A percentile compares a stretch with the other conserved stretches of the same genome.
phyloP scores from a whole-genome alignment of 352 stramenopile species.

The Phytophthora pluvialis region DNA sequence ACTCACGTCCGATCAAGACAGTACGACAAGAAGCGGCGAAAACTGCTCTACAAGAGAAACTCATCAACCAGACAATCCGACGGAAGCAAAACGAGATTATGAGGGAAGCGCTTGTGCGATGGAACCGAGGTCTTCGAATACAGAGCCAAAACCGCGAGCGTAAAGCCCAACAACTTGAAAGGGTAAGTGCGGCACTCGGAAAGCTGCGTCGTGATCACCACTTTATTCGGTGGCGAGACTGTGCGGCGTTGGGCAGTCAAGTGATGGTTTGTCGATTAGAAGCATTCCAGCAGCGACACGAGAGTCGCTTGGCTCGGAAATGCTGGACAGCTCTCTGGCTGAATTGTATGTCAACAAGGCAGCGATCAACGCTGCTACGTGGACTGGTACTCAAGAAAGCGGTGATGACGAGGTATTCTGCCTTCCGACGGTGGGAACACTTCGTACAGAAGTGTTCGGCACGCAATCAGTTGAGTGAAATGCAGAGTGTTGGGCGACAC shows the following conservation, averaged over 20 bases:
- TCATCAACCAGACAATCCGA: conserved; percentile 62
- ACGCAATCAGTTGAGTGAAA: conserved; percentile 7
- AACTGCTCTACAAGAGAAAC: conserved; percentile 58
- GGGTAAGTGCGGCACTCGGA: conserved; percentile 26
- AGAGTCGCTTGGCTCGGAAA: conserved; percentile 19
- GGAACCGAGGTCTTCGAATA: conserved; percentile 60
- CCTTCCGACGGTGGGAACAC: conserved; percentile 33
- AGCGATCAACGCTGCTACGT: conserved; percentile 19
- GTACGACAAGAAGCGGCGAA: conserved; percentile 22
- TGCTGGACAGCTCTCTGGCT: conserved; percentile 30
- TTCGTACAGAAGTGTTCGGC: conserved; percentile 1
- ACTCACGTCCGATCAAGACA: conserved; percentile 14
- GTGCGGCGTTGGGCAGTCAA: conserved; percentile 34
- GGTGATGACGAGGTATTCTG: not conserved
- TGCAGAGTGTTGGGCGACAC: conserved; percentile 7
- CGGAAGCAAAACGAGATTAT: conserved; percentile 49
- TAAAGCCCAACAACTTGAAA: conserved; percentile 38
- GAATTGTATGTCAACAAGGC: not conserved
- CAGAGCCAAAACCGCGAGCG: conserved; percentile 48
- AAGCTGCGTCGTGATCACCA: conserved; percentile 39
- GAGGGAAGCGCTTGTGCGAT: conserved; percentile 52
- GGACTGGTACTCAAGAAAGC: conserved; percentile 14
- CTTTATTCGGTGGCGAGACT: conserved; percentile 48
- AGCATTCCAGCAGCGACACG: conserved; percentile 48
- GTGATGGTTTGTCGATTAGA: conserved; percentile 50